Conservation (phyloP, 495 filamentous ascomycete species). For the Tuber melanosporum region DNA sequence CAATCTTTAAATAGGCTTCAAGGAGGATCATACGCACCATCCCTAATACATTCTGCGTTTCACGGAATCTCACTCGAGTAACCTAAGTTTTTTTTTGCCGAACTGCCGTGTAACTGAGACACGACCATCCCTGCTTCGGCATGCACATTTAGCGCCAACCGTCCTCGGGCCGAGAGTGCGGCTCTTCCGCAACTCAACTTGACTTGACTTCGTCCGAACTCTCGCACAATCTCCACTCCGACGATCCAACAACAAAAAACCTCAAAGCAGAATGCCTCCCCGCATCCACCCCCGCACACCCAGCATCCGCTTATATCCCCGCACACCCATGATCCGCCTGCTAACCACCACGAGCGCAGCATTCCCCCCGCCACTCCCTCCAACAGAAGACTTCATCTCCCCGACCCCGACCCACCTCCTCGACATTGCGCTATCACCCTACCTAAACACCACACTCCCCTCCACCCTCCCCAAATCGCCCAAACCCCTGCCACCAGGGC, state of each 20-base stretch:
- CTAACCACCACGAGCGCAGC: constrained; percentile 4
- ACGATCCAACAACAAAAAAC: background rate
- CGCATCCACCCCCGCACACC: constrained; percentile 2
- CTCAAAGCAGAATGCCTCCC: background rate
- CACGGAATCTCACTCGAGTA: background rate
- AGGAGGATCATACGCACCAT: background rate
- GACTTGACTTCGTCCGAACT: background rate
- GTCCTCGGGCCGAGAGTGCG: background rate
- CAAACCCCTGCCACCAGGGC: constrained; percentile 51
- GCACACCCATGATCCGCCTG: constrained; percentile 2
- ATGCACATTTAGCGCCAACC: background rate
- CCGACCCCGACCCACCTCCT: constrained; percentile 61
- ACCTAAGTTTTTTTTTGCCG: background rate
- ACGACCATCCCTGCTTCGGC: background rate
- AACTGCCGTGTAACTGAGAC: background rate
- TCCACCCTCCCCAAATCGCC: constrained; percentile 32
- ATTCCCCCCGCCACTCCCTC: constrained; percentile 49
- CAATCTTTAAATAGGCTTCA: background rate
- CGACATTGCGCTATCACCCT: constrained; percentile 55
- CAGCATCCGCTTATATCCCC: background rate
- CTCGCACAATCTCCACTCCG: background rate
- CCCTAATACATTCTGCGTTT: background rate
- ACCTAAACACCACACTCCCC: constrained; percentile 48
- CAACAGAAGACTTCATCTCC: constrained; percentile 59
- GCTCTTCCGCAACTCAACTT: background rate